A percentile compares a stretch with the other conserved stretches of the same genome.
These are phyloP conservation scores for Dimocarpus longan DNA, from an alignment of 345 rosid species.

Conservation along the genomic window DNA sequence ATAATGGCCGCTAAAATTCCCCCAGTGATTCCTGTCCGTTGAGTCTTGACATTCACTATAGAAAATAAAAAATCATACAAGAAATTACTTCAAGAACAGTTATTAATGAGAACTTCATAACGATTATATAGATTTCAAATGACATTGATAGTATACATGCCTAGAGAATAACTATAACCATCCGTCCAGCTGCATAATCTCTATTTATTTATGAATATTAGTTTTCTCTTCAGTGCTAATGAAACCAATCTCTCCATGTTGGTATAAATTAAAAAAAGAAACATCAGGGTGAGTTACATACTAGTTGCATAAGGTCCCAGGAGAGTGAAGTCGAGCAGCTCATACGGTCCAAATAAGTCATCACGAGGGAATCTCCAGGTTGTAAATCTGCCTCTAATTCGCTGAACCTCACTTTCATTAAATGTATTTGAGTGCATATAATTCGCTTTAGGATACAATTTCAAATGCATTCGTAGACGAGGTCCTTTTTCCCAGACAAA, in stretches of 20 bases:
- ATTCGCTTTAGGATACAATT: conserved; percentile 49
- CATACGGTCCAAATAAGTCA: conserved; percentile 83
- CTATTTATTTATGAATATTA: too few species aligned
- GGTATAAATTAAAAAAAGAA: not conserved
- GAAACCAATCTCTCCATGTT: not conserved
- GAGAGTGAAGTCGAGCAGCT: conserved; percentile 88
- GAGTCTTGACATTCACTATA: conserved; percentile 38
- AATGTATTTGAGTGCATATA: conserved; percentile 32
- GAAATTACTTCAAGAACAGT: not conserved
- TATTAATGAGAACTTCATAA: too few species aligned
- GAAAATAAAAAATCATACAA: conserved; percentile 19
- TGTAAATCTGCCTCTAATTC: conserved; percentile 52
- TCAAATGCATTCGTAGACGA: conserved; percentile 61
- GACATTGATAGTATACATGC: too few species aligned
- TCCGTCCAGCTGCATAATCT: too few species aligned
- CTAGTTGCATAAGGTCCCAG: conserved; percentile 73
- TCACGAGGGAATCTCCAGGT: conserved; percentile 63
- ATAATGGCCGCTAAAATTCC: conserved; percentile 58
- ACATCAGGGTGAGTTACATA: conserved; percentile 33
- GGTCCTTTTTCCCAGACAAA: conserved; percentile 72
- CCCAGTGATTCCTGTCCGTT: conserved; percentile 45
- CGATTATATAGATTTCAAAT: too few species aligned
- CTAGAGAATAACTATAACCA: too few species aligned
- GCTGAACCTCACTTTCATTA: conserved; percentile 62
- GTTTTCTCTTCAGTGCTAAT: too few species aligned